Conservation (phyloP, 768 basidiomycete species). For the Infundibulicybe gibba region DNA sequence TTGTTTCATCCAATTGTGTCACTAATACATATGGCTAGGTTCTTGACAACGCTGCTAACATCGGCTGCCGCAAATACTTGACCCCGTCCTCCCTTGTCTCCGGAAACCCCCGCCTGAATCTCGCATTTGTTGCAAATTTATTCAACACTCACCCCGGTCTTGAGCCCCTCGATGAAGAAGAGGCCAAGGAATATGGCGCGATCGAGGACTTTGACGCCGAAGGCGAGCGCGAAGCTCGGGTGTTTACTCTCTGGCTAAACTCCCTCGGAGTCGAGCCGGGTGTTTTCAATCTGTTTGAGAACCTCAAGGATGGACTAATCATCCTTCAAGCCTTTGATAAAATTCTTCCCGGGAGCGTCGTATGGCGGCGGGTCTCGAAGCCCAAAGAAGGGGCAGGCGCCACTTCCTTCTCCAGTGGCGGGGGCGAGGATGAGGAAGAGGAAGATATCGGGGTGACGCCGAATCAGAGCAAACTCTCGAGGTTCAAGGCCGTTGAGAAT, state of each 20-base stretch:
- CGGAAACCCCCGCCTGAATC: slow-evolving; percentile 95
- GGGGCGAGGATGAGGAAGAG: slow-evolving; percentile 57
- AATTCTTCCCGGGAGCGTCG: slow-evolving; percentile 85
- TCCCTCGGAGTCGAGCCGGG: slow-evolving; percentile 94
- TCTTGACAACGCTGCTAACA: slow-evolving; percentile 88
- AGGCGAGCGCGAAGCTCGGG: slow-evolving; percentile 96
- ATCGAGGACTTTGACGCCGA: slow-evolving; percentile 99
- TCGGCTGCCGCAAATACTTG: slow-evolving; percentile 95
- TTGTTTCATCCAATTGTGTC: not conserved
- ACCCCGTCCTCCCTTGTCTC: slow-evolving; percentile 87
- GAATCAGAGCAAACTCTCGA: slow-evolving; percentile 80
- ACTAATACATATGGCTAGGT: slow-evolving; percentile 38
- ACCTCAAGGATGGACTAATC: slow-evolving; percentile 86
- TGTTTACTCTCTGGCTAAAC: slow-evolving; percentile 98
- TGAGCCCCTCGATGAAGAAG: slow-evolving; percentile 90
- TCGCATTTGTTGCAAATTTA: slow-evolving; percentile 96
- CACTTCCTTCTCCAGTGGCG: slow-evolving; percentile 33
- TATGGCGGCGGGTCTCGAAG: slow-evolving; percentile 96
- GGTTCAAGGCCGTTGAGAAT: slow-evolving; percentile 98
- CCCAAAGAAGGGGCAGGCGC: slow-evolving; percentile 65
- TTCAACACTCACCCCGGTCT: slow-evolving; percentile 98
- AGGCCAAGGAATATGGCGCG: slow-evolving; percentile 84
- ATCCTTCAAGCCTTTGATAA: slow-evolving; percentile 98
- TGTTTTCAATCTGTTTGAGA: slow-evolving; percentile 96
- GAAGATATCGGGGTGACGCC: slow-evolving; percentile 82